Evolutionary conservation across 257 asterid genomes (phyloP).

Genomic region (Craterostigma plantagineum): DNA sequence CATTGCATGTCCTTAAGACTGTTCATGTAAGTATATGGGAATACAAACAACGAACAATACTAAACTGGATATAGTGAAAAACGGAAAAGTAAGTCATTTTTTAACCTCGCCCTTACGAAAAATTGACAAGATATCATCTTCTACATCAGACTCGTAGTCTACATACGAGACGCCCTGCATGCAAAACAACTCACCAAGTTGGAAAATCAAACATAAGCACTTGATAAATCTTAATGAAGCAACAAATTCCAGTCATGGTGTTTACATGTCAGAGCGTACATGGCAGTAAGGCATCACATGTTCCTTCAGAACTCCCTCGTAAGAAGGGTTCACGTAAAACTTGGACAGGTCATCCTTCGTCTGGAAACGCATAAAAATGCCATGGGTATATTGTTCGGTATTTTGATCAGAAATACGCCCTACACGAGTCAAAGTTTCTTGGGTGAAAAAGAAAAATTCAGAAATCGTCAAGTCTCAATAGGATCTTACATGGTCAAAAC

Average conservation of each 20-base stretch:
- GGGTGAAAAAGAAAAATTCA: conserved; percentile 7
- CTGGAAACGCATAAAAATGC: conserved; percentile 66
- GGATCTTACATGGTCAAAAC: neutral
- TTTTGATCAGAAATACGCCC: conserved; percentile 50
- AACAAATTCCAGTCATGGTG: conserved; percentile 29
- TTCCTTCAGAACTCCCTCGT: conserved; percentile 42
- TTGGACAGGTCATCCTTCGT: conserved; percentile 42
- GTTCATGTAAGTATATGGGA: conserved; percentile 2
- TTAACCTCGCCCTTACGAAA: conserved; percentile 79
- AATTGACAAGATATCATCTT: conserved; percentile 68
- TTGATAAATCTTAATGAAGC: conserved; percentile 7
- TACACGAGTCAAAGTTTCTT: conserved; percentile 17
- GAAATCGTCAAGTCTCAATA: neutral
- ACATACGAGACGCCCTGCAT: conserved; percentile 30
- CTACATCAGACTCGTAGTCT: conserved; percentile 69
- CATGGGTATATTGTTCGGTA: conserved; percentile 50
- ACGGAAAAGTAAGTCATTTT: conserved; percentile 5
- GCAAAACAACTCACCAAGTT: conserved; percentile 8
- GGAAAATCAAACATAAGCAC: conserved; percentile 4
- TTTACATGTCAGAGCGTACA: conserved; percentile 77
- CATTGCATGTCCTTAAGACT: neutral
- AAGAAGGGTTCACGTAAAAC: conserved; percentile 55
- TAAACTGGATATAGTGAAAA: neutral
- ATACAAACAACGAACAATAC: neutral
- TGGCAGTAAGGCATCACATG: conserved; percentile 81